phyloP scores from a whole-genome alignment of 176 grass and related monocot species.

The barley (Hordeum vulgare) region MorexV3_pseudomolecules_assembly NC_058519.1:555965237-555965736 shows the following conservation, averaged over 20 bases:
- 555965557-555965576: background rate
- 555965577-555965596: constrained; percentile 34
- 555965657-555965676: constrained; percentile 69
- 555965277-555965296: constrained; percentile 58
- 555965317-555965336: background rate
- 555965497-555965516: too few relatives aligned
- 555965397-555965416: too few relatives aligned
- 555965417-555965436: too few relatives aligned
- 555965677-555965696: constrained; percentile 90
- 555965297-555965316: background rate
- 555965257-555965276: constrained; percentile 75
- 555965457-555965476: too few relatives aligned
- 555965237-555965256: constrained; percentile 64
- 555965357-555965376: background rate
- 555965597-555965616: constrained; percentile 47
- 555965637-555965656: constrained; percentile 61
- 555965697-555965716: constrained; percentile 64
- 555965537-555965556: too few relatives aligned
- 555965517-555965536: too few relatives aligned
- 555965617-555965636: constrained; percentile 67
- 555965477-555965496: too few relatives aligned
- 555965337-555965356: background rate
- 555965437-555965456: too few relatives aligned
- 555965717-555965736: constrained; percentile 93
- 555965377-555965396: too few relatives aligned